Conservation (phyloP, 768 basidiomycete species). For the Cyclocybe aegerita region DNA sequence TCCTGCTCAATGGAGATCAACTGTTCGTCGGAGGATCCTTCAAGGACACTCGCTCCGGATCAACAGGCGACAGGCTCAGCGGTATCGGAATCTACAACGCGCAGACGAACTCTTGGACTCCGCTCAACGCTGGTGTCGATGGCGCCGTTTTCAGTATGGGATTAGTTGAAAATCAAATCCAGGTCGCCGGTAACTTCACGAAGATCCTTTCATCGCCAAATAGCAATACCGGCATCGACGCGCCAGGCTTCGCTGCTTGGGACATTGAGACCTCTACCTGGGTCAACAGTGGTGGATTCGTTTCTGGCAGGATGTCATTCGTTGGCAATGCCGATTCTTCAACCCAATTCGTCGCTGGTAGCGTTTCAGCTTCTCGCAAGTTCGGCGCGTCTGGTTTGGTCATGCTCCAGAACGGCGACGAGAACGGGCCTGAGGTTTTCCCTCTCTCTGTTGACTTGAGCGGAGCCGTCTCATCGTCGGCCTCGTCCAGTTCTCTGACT, state of each 20-base stretch:
- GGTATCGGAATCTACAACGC: conserved; percentile 76
- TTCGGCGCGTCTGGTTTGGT: conserved; percentile 83
- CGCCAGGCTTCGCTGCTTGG: conserved; percentile 77
- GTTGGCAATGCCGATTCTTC: conserved; percentile 64
- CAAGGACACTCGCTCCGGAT: conserved; percentile 58
- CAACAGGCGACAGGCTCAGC: conserved; percentile 49
- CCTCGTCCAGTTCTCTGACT: conserved; percentile 30
- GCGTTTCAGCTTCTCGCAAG: conserved; percentile 49
- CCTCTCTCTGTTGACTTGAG: conserved; percentile 63
- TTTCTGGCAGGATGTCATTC: conserved; percentile 69
- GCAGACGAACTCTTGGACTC: conserved; percentile 58
- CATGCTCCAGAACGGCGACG: conserved; percentile 65
- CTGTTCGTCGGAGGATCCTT: conserved; percentile 92
- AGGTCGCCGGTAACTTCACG: conserved; percentile 79
- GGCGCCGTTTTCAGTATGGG: conserved; percentile 69
- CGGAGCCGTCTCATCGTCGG: conserved; percentile 29
- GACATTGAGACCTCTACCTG: conserved; percentile 58
- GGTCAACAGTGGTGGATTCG: conserved; percentile 74
- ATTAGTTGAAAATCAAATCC: conserved; percentile 47
- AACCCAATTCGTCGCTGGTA: conserved; percentile 70
- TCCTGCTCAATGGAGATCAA: conserved; percentile 59
- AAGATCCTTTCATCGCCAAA: conserved; percentile 32
- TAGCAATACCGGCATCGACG: conserved; percentile 31
- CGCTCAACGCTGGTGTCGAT: conserved; percentile 73
- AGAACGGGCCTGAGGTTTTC: conserved; percentile 54